Evolutionary conservation across 768 basidiomycete species (phyloP).

Genomic region (Phlebiopsis gigantea): DNA sequence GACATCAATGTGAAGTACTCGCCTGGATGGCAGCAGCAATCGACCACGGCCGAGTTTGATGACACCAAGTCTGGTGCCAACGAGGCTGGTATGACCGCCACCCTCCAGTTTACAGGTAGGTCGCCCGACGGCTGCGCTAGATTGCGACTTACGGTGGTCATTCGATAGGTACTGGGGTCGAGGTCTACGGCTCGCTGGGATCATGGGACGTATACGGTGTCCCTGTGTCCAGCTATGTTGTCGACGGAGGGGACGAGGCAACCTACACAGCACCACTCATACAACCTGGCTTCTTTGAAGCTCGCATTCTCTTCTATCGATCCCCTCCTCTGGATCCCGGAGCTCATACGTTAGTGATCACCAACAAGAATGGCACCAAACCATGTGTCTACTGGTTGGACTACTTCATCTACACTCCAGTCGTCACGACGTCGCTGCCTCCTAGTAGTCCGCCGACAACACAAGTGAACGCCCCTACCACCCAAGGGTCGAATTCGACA

Average conservation of each 20-base stretch:
- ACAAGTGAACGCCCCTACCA: no score
- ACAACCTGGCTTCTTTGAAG: neutral
- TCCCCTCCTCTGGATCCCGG: conserved; percentile 7
- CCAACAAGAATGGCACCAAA: conserved; percentile 13
- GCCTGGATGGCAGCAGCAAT: conserved; percentile 2
- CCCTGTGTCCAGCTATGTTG: conserved; percentile 7
- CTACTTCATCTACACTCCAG: conserved; percentile 12
- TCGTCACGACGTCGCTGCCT: neutral
- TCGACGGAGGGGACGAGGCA: conserved; percentile 1
- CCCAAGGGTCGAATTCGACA: no score
- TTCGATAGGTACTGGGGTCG: conserved; percentile 10
- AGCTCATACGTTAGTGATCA: conserved; percentile 11
- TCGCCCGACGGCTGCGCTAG: no score
- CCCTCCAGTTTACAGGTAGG: conserved; percentile 12
- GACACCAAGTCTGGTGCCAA: conserved; percentile 9
- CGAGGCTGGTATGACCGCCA: conserved; percentile 9
- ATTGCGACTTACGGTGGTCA: neutral
- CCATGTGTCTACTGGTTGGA: conserved; percentile 16
- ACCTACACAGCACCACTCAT: conserved; percentile 8
- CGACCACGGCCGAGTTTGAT: conserved; percentile 1
- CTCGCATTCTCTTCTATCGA: conserved; percentile 7
- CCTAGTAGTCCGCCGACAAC: no score
- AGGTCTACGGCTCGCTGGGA: conserved; percentile 13
- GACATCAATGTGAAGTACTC: conserved; percentile 10
- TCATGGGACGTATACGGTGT: conserved; percentile 9